Evolutionary conservation across 345 rosid species (phyloP).

Genomic region (Eucalyptus sideroxylon): DNA sequence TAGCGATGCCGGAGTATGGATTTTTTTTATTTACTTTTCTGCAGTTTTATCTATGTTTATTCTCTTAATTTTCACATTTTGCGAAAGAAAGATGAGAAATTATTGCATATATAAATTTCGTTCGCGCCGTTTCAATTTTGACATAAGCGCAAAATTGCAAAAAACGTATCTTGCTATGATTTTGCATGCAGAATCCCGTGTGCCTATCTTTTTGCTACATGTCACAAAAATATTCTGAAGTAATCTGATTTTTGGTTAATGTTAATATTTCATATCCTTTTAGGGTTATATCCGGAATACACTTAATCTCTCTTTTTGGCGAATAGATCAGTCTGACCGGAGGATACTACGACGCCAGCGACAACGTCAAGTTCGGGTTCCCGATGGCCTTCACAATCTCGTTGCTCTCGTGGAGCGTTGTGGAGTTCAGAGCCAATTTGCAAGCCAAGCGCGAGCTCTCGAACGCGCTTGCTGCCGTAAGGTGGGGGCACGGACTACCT

Average conservation of each 20-base stretch:
- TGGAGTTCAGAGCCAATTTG: slow-evolving; percentile 37
- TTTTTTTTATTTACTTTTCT: background rate
- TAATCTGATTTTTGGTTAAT: background rate
- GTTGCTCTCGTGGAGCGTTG: slow-evolving; percentile 56
- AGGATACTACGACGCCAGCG: slow-evolving; percentile 78
- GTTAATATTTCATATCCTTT: background rate
- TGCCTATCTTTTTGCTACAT: background rate
- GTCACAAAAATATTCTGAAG: background rate
- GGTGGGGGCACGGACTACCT: slow-evolving; percentile 76
- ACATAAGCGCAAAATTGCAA: background rate
- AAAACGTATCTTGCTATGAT: background rate
- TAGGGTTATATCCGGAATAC: background rate
- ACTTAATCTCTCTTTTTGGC: background rate
- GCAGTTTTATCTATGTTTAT: background rate
- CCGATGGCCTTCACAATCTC: slow-evolving; percentile 71
- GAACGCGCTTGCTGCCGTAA: slow-evolving; percentile 32
- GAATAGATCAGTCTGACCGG: slow-evolving; percentile 46
- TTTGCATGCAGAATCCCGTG: background rate
- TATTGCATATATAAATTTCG: background rate
- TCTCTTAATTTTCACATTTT: background rate
- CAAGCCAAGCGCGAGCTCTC: slow-evolving; percentile 7
- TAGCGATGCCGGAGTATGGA: slow-evolving; percentile 12
- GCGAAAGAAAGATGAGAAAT: background rate
- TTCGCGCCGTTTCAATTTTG: background rate
- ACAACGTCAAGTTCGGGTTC: slow-evolving; percentile 67